Evolutionary conservation across 73 alveolate genomes (phyloP).

Genomic region (Paramecium sexaurelia): DNA sequence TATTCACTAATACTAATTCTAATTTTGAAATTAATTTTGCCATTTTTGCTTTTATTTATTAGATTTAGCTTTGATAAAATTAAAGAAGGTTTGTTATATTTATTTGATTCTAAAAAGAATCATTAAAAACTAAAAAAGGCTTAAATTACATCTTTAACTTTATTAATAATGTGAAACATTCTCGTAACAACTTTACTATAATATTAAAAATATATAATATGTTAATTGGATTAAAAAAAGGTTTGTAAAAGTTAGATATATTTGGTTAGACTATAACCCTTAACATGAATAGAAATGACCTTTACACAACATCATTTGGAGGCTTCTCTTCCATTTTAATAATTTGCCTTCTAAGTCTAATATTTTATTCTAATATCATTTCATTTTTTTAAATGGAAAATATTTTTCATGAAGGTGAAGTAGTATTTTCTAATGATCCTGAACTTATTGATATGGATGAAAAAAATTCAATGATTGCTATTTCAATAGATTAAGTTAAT

Average conservation of each 20-base stretch:
- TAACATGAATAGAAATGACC: neutral
- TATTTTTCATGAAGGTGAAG: neutral
- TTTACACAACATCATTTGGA: constrained; percentile 14
- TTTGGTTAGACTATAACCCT: constrained; percentile 4
- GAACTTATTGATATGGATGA: neutral
- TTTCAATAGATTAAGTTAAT: neutral
- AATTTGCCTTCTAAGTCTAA: neutral
- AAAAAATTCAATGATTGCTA: neutral
- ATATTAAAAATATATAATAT: neutral
- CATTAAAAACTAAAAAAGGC: too few relatives aligned
- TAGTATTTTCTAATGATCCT: neutral
- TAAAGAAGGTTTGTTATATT: too few relatives aligned
- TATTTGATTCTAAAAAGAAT: too few relatives aligned
- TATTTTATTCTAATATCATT: neutral
- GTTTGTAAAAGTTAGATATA: neutral
- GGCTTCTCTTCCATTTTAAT: neutral
- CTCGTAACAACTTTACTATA: too few relatives aligned
- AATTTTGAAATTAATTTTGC: too few relatives aligned
- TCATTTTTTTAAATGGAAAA: neutral
- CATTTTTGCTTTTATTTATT: too few relatives aligned
- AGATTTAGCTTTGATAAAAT: too few relatives aligned
- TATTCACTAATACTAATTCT: too few relatives aligned
- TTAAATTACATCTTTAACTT: too few relatives aligned
- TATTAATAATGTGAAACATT: too few relatives aligned
- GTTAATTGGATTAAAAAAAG: neutral